phyloP scores from a whole-genome alignment of 352 stramenopile genomes.

The Phytophthora sp. region DNA sequence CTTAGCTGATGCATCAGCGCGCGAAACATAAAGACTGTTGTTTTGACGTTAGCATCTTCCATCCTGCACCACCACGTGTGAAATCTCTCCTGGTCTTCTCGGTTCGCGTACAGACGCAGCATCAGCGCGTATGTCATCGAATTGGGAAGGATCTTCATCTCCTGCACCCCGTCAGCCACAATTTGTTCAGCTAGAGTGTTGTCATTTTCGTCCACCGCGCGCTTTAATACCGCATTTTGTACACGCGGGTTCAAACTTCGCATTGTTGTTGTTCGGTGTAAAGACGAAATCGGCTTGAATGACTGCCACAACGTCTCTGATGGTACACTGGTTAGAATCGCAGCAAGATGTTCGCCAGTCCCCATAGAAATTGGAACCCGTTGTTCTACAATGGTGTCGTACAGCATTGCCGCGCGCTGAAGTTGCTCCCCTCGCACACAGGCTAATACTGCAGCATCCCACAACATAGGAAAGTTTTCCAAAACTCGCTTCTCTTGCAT shows the following conservation, averaged over 20 bases:
- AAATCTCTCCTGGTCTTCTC: conserved; percentile 53
- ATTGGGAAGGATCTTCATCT: conserved; percentile 54
- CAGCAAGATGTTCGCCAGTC: conserved; percentile 54
- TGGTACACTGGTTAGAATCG: conserved; percentile 45
- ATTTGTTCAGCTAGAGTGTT: conserved; percentile 58
- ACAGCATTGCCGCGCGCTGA: conserved; percentile 51
- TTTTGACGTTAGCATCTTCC: conserved; percentile 45
- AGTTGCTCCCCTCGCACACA: conserved; percentile 51
- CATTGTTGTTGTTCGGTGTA: conserved; percentile 47
- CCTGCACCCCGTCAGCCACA: conserved; percentile 40
- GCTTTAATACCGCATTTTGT: conserved; percentile 68
- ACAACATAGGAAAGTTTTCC: conserved; percentile 66
- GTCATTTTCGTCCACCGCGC: conserved; percentile 60
- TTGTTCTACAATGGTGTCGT: conserved; percentile 47
- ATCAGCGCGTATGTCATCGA: conserved; percentile 82
- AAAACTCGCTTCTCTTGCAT: conserved; percentile 43
- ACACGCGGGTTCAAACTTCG: conserved; percentile 39
- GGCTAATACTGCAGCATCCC: conserved; percentile 67
- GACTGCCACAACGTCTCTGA: conserved; percentile 60
- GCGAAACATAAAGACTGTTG: conserved; percentile 60
- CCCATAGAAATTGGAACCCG: conserved; percentile 50
- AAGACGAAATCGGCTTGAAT: conserved; percentile 50
- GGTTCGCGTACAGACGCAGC: conserved; percentile 62
- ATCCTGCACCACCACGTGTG: conserved; percentile 56
- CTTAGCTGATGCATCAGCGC: conserved; percentile 57